Evolutionary conservation across 306 rosid genomes (phyloP), one percentile per base, ranked within the genome.

Genomic region (Canavalia ensiformis): DNA sequence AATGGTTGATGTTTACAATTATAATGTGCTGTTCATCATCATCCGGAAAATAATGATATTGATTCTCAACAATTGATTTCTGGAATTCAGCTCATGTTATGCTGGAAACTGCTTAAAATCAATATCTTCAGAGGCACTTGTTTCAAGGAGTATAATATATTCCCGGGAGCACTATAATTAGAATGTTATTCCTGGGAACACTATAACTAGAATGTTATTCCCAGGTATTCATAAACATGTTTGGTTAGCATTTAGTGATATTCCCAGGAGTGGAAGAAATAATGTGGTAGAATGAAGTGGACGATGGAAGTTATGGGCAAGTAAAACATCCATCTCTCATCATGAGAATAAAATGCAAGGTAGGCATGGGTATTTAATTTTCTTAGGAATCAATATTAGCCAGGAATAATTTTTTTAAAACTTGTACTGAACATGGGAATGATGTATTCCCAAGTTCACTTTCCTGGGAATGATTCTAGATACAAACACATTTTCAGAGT

Each of bases 71-170:
- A 63, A 83, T 45, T 58, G 44, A 57, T 75, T 74, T 58, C 60
- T 25, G 41, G 59, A 70, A 75, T 62, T 50, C 73, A 70, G 68
- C 79, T 45, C 25, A 28, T 45, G 72, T 7, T 30, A 82, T 45
- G 55, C 83, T 34, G 41, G 75, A 77, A 71, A 71, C 64, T 25
- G 47, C 72, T 75, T 68, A 68, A 76, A 37, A 76, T 68, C 37
- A 58, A 74, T 81, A 45, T 29, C 68, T 63, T 57, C 44, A 3
- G 25, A 18, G 25, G 25, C 25, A 18, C 25, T 18, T 18, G 41
- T 37, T 37, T 4, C 41, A 37, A 37, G 41, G 41, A 2, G 41
- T 37, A 37, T 37, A 37, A 37, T 37, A 4, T 37, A 37, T 37
- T 37, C 41, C 41, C 4, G 41, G 41, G 41, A 37, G 4, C 41